phyloP scores from a whole-genome alignment of 805 yeast species.

The Alloascoidea hylecoeti region DNA sequence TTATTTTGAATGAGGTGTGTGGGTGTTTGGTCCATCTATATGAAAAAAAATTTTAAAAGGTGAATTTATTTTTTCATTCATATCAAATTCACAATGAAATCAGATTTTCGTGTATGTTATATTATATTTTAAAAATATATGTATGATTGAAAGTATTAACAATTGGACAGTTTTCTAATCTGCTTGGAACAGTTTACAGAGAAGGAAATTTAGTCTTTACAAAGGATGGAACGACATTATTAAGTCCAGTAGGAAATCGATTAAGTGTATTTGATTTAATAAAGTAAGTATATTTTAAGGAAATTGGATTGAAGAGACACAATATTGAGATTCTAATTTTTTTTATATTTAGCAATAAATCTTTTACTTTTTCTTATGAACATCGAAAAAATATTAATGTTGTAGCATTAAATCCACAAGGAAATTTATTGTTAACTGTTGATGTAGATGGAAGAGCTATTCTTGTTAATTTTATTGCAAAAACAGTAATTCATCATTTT shows the following conservation, averaged over 20 bases:
- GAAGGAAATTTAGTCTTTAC: constrained; percentile 85
- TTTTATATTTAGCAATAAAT: constrained; percentile 30
- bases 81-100: constrained; percentile 59
- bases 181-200: constrained; percentile 88
- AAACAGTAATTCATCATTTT: constrained; percentile 86
- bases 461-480: constrained; percentile 67
- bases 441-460: constrained; percentile 93
- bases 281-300: constrained; percentile 18
- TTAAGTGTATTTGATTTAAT: constrained; percentile 79
- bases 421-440: constrained; percentile 64
- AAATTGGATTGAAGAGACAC: background rate
- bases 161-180: constrained; percentile 52
- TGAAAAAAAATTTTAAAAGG: background rate
- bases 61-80: background rate
- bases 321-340: background rate
- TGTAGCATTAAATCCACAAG: constrained; percentile 74
- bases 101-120: constrained; percentile 43
- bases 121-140: background rate
- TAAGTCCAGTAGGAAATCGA: constrained; percentile 92
- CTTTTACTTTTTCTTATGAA: constrained; percentile 85
- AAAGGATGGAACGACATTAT: constrained; percentile 67
- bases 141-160: constrained; percentile 6
- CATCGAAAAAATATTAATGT: constrained; percentile 75
- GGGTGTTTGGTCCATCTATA: background rate
- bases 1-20: background rate